Evolutionary conservation across 208 protist species (phyloP), one percentile per base, ranked within the genome.

Genomic region (Trypanosoma melophagium): DNA sequence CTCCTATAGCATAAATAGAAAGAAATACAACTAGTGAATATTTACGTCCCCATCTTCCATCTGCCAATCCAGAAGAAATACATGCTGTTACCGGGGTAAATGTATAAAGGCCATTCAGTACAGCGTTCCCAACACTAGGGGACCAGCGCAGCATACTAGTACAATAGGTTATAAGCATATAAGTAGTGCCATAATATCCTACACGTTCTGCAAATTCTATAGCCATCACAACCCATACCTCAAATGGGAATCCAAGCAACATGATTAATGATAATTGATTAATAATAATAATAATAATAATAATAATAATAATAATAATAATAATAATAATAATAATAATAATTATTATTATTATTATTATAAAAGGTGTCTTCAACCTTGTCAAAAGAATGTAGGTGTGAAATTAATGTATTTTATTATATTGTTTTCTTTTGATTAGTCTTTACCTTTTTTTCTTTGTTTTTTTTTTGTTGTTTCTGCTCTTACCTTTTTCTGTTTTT

Each of bases 151-250:
- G 80, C 77, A 91, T 83, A 22, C 75, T 68, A 3, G 73, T 83
- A 66, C 72, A 79, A 61, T 88, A 91, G 4, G 85, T 91, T 60
- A 84, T 87, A 22, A 91, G 71, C 14, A 81, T 86, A 45, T 88
- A 88, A 44, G 76, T 71, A 13, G 82, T 80, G 3, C 80, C 80
- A 66, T 91, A 91, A 69, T 86, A 88, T 22, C 69, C 85, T 17
- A 86, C 49, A 4, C 85, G 81, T 71, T 91, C 81, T 1, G 75
- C 74, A 49, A 86, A 86, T 75, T 91, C 85, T 10, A 91, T 69
- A 14, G 71, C 67, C 21, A 88, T 69, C 35, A 88, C 65, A 21
- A 77, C 68, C 77, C 79, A 88, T 22, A 75, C 77, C 7, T 68
- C 35, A 13, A 24, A 19, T 2, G 80, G 74, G 25, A 91, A 72